A percentile compares a stretch with the other conserved stretches of the same genome.
These are phyloP conservation scores for Cutaneotrichosporon daszewskae DNA, from an alignment of 1,284 basidiomycete species.

Conservation along the genomic window DNA sequence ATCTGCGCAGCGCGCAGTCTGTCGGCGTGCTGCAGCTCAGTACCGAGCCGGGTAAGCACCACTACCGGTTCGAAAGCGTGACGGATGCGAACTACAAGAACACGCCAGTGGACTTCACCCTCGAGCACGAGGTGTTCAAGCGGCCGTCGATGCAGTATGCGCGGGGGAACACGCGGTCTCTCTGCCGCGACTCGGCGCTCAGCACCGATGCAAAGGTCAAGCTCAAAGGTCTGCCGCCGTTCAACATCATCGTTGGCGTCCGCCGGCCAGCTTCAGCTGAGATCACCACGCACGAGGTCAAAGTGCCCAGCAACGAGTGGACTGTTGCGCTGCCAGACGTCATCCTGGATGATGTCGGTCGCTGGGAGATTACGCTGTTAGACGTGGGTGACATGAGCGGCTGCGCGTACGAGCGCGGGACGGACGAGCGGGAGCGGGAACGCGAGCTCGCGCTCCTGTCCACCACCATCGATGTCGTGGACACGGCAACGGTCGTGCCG, in stretches of 20 bases:
- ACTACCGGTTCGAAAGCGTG: conserved; percentile 81
- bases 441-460: conserved; percentile 52
- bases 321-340: conserved; percentile 67
- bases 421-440: too few species aligned
- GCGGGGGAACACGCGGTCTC: conserved; percentile 59
- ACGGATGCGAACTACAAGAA: conserved; percentile 71
- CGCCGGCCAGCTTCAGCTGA: conserved; percentile 67
- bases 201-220: conserved; percentile 58
- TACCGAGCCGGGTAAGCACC: conserved; percentile 69
- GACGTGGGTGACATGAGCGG: conserved; percentile 68
- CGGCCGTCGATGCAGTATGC: conserved; percentile 73
- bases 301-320: conserved; percentile 60
- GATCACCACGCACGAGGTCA: conserved; percentile 57
- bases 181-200: conserved; percentile 61
- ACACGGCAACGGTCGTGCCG: conserved; percentile 85
- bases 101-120: conserved; percentile 51
- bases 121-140: conserved; percentile 74
- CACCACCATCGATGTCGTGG: conserved; percentile 81
- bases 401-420: conserved; percentile 66
- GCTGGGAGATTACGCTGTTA: conserved; percentile 71
- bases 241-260: conserved; percentile 68
- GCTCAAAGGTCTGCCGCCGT: conserved; percentile 79
- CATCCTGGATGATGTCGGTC: conserved; percentile 67
- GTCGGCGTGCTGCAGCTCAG: conserved; percentile 79
- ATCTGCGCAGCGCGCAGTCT: conserved; percentile 78